Evolutionary conservation across 2,329 filamentous ascomycete species (phyloP), one percentile per base, ranked within the genome.

Genomic region (Penicillium expansum): DNA sequence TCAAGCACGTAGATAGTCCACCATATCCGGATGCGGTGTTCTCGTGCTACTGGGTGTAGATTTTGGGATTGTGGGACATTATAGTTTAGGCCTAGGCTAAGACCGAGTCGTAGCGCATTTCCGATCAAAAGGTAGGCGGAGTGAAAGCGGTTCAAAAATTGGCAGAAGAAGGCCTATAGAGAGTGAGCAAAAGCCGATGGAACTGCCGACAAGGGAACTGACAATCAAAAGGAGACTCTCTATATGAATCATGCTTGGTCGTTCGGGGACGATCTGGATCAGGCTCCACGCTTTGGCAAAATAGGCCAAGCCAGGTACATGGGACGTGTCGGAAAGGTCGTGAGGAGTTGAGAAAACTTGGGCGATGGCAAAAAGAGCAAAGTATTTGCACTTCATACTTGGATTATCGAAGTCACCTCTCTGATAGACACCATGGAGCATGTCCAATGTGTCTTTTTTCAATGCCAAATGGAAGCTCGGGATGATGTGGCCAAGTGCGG

Each of bases 31-130:
- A 69, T 61, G 1, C 69, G 65, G 30, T 71, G 67, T 47, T 72
- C 58, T 14, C 66, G 61, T 4, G 79, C 78, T 5, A 68, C 67
- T 7, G 67, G 54, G 38, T 67, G 61, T 8, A 65, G 53, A n/a
- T 60, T 61, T 48, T 68, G 65, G n/a, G 52, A 56, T 38, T 60
- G 62, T 5, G 70, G 67, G 16, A 72, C 64, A 18, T 71, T 60
- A 16, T 76, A 69, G 32, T 79, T 76, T 55, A 79, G 65, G 0
- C 76, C 77, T 1, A 78, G 60, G 22, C 69, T 71, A n/a, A 75
- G 63, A 0, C 69, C 70, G 1, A 77, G 61, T 2, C 76, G 68
- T 62, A 78, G 72, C 37, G 55, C 76, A 63, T 3, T 76, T 20
- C 53, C 74, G 55, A 63, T 72, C 61, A 53, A 69, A 64, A 44